Percentiles rank a stretch among this genome's conserved stretches.
Evolutionary conservation across 768 basidiomycete species (phyloP).

Genomic region (Glaciozyma antarctica): DNA sequence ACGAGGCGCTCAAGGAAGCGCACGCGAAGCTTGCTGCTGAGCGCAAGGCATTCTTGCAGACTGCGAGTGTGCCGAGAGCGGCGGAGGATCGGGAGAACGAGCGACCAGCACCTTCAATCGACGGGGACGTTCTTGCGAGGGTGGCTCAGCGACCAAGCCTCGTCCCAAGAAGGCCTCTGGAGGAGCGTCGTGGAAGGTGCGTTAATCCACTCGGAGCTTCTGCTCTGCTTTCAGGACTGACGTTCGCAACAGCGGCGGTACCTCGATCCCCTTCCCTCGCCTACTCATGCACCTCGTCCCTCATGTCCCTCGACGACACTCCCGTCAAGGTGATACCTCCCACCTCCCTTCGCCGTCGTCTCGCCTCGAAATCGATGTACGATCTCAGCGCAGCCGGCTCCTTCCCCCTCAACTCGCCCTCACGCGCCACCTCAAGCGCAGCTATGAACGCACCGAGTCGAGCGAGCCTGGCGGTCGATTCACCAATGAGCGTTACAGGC

Average conservation of each 20-base stretch:
- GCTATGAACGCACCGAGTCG: background rate
- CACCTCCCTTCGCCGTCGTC: conserved; percentile 17
- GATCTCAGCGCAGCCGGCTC: conserved; percentile 5
- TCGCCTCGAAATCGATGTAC: conserved; percentile 30
- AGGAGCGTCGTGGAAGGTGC: conserved; percentile 31
- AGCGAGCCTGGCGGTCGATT: background rate
- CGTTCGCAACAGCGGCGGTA: background rate
- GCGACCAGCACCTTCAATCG: conserved; percentile 6
- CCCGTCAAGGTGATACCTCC: conserved; percentile 19
- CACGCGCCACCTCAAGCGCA: background rate
- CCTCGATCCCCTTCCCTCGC: conserved; percentile 18
- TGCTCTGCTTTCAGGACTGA: background rate
- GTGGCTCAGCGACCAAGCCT: conserved; percentile 35
- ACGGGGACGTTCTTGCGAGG: conserved; percentile 27
- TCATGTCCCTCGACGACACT: conserved; percentile 33
- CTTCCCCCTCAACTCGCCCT: background rate
- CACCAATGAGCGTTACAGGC: background rate
- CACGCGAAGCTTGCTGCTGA: background rate
- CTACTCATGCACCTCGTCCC: conserved; percentile 22
- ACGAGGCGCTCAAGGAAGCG: background rate
- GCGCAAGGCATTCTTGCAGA: background rate
- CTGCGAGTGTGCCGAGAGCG: background rate
- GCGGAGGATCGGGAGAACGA: conserved; percentile 9
- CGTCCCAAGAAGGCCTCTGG: conserved; percentile 33
- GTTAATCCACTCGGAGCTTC: background rate